Evolutionary conservation across 768 basidiomycete species (phyloP), one percentile per base, ranked within the genome.

Genomic region (Mycena alexandri): DNA sequence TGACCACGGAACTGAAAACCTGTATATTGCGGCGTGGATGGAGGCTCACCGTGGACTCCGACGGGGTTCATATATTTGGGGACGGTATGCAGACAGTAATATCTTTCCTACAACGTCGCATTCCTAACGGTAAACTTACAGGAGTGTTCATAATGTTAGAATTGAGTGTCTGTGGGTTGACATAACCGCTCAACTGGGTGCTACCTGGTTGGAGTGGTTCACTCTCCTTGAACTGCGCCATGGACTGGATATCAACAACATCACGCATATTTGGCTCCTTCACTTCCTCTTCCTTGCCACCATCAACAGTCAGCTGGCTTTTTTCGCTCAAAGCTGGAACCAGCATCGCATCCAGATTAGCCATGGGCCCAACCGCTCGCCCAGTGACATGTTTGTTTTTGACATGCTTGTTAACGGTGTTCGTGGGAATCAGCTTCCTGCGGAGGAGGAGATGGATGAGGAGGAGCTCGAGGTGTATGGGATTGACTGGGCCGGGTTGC

Each of bases 161-260:
- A 80, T 83, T 43, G 80, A 84, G 53, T 67, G 78, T 1, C 71
- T 83, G 0, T 84, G 82, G 81, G 72, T 72, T 14, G 79, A 83
- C 48, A 73, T 83, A 21, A 82, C 79, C 0, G 12, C 33, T 16
- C 76, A 75, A 0, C 71, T 80, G 62, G 79, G 79, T 0, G 38
- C 51, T 19, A 82, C 79, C 33, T 84, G 83, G 82, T 76, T 79
- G 29, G 56, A 70, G 0, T 78, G 81, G 46, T 84, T 83, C 66
- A 47, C 69, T n/a, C 51, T 71, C 2, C 76, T 85, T 5, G 80
- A 84, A 61, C 36, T 62, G 0, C 55, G 71, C 11, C 44, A 75
- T 43, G 71, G 75, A 0, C 75, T 85, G 0, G 63, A 82, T 55
- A 60, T 55, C 12, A 65, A 76, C 24, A 61, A 67, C 12, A 46